Evolutionary conservation across 2,329 filamentous ascomycete genomes (phyloP), one percentile per base, ranked within the genome.

Genomic region (Davidsoniella eucalypti): DNA sequence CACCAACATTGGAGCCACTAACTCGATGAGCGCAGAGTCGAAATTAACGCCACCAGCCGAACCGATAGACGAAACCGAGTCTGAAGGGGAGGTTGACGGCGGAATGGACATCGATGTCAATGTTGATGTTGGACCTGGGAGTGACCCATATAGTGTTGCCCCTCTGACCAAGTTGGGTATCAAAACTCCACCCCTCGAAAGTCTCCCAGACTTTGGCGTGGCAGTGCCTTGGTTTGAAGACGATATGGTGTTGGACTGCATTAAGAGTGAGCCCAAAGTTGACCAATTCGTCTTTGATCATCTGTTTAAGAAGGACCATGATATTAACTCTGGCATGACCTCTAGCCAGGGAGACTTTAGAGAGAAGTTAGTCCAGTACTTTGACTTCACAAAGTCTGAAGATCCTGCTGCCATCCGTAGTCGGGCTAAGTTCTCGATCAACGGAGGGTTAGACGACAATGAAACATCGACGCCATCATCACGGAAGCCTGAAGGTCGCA

Each of bases 51-150:
- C 58, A 2, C 46, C 53, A 26, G 57, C 59, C 8, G 49, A 53
- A 12, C 47, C 57, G 37, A 43, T 39, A 33, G 48, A 49, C 54
- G 50, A 47, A 16, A 38, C 23, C 25, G 50, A 37, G 17, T n/a
- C 67, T 26, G 66, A 67, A 26, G 68, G 71, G 16, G 37, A 44
- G 26, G 69, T 72, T 37, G 70, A 72, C 46, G 72, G 71, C 29
- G 70, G 71, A 44, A 75, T 72, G 2, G 72, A 76, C 54, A 68
- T 72, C 6, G 73, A 77, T 46, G 72, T 71, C 40, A 66, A 72
- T 37, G 67, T 72, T n/a, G 67, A 65, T 2, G 21, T 21, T 42
- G 17, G 41, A 44, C 25, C 9, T 39, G 41, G 17, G 25, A 16
- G 21, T 37, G 37, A 64, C 26, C 10, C 26, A 29, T 29, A 29